These are phyloP conservation scores for Talaromyces sp. DNA, from an alignment of 2,329 filamentous ascomycete species.

Conservation along the genomic window DNA sequence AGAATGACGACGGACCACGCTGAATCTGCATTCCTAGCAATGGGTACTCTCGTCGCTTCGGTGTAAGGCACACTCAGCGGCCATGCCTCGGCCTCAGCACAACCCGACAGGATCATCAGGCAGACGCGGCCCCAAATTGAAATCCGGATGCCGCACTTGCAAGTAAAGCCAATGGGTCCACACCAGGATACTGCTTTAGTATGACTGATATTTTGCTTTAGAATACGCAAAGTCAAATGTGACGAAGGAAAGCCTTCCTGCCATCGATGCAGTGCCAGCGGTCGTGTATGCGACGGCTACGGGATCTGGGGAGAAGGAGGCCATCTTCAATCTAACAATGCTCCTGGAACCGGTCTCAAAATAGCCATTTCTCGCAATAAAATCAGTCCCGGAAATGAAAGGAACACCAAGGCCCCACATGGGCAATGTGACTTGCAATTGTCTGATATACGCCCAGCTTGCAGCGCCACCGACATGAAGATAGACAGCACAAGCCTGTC, in stretches of 20 bases:
- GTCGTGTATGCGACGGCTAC: background rate
- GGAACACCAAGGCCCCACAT: background rate
- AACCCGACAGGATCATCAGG: background rate
- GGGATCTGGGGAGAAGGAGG: background rate
- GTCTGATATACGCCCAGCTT: background rate
- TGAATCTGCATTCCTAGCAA: too few relatives aligned
- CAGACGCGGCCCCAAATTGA: background rate
- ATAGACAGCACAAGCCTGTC: background rate
- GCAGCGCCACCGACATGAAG: too few relatives aligned
- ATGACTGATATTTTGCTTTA: background rate
- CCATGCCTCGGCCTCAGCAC: background rate
- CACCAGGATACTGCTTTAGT: background rate
- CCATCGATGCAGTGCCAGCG: background rate
- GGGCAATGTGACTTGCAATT: background rate
- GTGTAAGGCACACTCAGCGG: background rate
- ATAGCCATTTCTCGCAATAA: background rate
- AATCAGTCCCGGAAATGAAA: background rate
- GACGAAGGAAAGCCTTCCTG: background rate
- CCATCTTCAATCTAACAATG: background rate
- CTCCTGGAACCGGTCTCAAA: background rate
- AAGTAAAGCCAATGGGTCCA: background rate
- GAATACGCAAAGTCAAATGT: conserved; percentile 2
- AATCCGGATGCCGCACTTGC: conserved; percentile 1
- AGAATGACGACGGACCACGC: background rate
- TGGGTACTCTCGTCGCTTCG: background rate